Base-by-base conservation (phyloP, 2,329 filamentous ascomycete species). In the Fusarium nelsonii region DNA sequence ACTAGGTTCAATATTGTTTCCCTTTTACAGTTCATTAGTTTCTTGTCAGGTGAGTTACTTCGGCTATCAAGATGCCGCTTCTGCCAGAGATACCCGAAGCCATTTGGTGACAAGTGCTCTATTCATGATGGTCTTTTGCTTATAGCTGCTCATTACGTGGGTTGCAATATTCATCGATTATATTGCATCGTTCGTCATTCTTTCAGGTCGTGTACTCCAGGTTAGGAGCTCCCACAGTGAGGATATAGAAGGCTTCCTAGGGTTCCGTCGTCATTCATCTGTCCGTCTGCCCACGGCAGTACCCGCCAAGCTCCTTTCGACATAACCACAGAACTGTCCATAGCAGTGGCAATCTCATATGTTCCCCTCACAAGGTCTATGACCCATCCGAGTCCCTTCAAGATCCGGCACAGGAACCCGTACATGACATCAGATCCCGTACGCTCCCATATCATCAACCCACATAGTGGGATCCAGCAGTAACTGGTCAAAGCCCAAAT, bases 391-490 rank as follows among this genome's bases (percentile, higher is more conserved):
- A 64, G 8, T 9, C 50, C 64, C 26, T 53, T 57, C 20, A 68
- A 26, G 2, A 45, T 40, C 32, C 36, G 26, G 28, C 48, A 68
- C 28, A 70, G 39, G 11, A 64, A 28, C 32, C 52, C 33, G 26
- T 71, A 63, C 12, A 57, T 63, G 20, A 71, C 58, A 52, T 61
- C 46, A 41, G 68, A 61, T 15, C 68, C 68, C 7, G 40, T 50
- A 41, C 63, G 68, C 16, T 70, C 68, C 68, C 64, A 71, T 34
- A 71, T 44, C 60, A 69, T 66, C 26, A 71, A 30, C 14, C 55
- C 64, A 15, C 63, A 63, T 11, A 71, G 62, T 18, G 68, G 63
- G 16, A 68, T 65, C 60, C 68, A 69, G 28, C 58, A 71, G n/a
- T 71, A 66, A 18, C 53, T 68, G 10, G 68, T 71, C 39, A 71